phyloP scores from a whole-genome alignment of 345 rosid genomes.

The Luvunga scandens region DNA sequence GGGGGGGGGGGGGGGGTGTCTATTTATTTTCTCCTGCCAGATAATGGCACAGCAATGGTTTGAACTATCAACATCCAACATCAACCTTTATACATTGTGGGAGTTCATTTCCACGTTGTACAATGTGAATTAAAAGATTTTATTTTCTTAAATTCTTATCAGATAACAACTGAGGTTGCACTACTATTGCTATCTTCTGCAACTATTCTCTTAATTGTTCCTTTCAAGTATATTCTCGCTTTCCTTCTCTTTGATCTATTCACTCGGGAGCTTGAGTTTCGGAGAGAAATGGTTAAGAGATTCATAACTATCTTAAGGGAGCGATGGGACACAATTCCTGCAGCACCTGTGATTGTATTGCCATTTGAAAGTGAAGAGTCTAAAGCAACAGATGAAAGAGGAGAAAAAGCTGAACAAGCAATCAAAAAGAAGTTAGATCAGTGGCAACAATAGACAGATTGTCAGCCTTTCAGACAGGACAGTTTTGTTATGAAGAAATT shows the following conservation, averaged over 20 bases:
- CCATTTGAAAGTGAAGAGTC: slow-evolving; percentile 56
- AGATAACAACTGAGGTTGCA: slow-evolving; percentile 87
- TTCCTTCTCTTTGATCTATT: slow-evolving; percentile 69
- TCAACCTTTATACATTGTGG: not conserved
- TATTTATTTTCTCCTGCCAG: not conserved
- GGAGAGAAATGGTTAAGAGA: slow-evolving; percentile 69
- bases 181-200: slow-evolving; percentile 59
- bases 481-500: not conserved
- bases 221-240: slow-evolving; percentile 79
- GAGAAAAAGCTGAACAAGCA: slow-evolving; percentile 31
- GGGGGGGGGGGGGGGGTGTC: not conserved
- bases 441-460: slow-evolving; percentile 22
- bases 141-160: slow-evolving; percentile 17
- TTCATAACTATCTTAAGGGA: slow-evolving; percentile 60
- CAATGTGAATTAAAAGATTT: not conserved
- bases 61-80: not conserved
- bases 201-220: slow-evolving; percentile 53
- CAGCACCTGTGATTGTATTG: slow-evolving; percentile 75
- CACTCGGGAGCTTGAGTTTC: slow-evolving; percentile 83
- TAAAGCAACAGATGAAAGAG: slow-evolving; percentile 31
- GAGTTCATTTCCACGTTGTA: not conserved
- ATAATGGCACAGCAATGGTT: not conserved
- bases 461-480: slow-evolving; percentile 12
- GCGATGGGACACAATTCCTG: slow-evolving; percentile 87
- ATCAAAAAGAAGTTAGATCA: slow-evolving; percentile 29